Percentiles rank a stretch among this genome's conserved stretches.
Conservation (phyloP, 306 rosid genomes). For the Sindora glabra region DNA sequence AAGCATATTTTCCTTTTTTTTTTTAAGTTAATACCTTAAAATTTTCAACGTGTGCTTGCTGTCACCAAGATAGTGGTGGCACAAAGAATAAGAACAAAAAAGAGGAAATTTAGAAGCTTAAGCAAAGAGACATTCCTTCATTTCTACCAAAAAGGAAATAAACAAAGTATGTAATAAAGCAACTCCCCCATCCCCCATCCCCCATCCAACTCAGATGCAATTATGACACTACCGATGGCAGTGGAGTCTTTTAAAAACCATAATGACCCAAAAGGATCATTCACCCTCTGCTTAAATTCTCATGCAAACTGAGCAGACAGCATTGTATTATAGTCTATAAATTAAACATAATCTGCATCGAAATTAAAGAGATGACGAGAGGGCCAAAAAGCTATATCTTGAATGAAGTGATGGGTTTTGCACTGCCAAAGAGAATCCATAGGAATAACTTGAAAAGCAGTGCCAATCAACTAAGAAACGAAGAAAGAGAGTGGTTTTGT, state of each 20-base stretch:
- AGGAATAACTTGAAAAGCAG: conserved; percentile 65
- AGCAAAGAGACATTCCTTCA: conserved; percentile 52
- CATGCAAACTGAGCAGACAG: conserved; percentile 34
- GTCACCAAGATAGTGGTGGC: conserved; percentile 39
- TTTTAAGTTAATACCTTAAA: neutral
- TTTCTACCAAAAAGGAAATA: conserved; percentile 34
- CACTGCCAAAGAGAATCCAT: conserved; percentile 67
- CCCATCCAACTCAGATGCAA: conserved; percentile 48
- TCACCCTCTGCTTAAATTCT: conserved; percentile 18
- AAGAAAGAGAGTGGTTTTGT: conserved; percentile 21
- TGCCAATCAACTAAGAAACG: conserved; percentile 35
- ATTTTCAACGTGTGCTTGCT: neutral
- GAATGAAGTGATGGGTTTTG: conserved; percentile 71
- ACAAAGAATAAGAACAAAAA: conserved; percentile 21
- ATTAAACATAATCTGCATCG: neutral
- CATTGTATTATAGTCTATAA: neutral
- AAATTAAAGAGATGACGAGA: conserved; percentile 29
- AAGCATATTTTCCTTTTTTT: too few species aligned
- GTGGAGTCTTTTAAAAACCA: conserved; percentile 34
- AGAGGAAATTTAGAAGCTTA: conserved; percentile 34
- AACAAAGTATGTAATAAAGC: conserved; percentile 39
- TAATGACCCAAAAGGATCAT: conserved; percentile 26
- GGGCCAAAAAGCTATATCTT: conserved; percentile 58
- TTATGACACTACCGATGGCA: conserved; percentile 54
- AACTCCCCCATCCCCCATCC: conserved; percentile 41